Conservation (phyloP, 306 rosid genomes). For the Ormosia semicastrata region DNA sequence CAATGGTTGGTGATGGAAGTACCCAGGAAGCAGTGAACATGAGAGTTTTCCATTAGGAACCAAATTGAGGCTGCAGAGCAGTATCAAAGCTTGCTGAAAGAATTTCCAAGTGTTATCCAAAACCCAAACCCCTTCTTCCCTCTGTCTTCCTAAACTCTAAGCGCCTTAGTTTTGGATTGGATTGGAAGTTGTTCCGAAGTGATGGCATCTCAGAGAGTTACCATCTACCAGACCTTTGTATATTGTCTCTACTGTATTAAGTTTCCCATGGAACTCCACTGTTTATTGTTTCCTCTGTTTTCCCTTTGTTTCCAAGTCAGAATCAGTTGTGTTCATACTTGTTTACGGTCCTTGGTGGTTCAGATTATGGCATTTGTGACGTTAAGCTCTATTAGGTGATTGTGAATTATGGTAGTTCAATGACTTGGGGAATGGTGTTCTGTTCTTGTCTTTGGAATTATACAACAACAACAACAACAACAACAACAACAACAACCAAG, state of each 20-base stretch:
- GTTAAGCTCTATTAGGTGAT: neutral
- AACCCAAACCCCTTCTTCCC: too few species aligned
- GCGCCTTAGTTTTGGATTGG: too few species aligned
- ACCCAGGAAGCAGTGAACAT: slow-evolving; percentile 90
- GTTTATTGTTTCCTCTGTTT: neutral
- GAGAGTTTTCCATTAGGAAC: slow-evolving; percentile 81
- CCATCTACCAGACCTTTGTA: neutral
- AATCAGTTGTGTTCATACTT: neutral
- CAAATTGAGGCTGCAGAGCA: slow-evolving; percentile 60
- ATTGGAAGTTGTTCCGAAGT: too few species aligned
- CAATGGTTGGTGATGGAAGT: slow-evolving; percentile 96
- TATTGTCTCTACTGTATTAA: neutral
- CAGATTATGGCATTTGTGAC: neutral
- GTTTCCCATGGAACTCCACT: neutral
- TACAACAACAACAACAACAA: too few species aligned
- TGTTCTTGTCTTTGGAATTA: too few species aligned
- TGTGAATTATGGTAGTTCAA: neutral
- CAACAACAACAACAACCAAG: too few species aligned
- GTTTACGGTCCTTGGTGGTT: neutral
- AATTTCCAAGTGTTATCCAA: too few species aligned
- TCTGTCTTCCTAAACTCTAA: too few species aligned
- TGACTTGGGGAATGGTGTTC: neutral
- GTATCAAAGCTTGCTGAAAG: too few species aligned
- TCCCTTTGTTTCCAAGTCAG: neutral
- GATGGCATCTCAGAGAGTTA: neutral